Base-by-base conservation (phyloP, 2,329 filamentous ascomycete species). In the Xylogone sp. region DNA sequence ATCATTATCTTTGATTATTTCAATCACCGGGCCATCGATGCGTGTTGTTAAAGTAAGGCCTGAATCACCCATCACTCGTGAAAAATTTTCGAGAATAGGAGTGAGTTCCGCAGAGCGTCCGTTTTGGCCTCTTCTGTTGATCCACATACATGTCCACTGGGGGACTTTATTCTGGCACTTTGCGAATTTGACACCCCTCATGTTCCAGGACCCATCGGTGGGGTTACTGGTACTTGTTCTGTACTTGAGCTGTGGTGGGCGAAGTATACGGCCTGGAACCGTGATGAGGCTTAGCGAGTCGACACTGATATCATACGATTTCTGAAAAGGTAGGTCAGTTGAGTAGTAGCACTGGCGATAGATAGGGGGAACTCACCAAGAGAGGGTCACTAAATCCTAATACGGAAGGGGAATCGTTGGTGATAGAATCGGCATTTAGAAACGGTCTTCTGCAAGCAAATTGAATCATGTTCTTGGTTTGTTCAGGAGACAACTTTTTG, bases 381-480 rank as follows among this genome's bases (percentile, higher is more conserved):
- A 78, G 70, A 1, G 65, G 53, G 39, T 72, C 73, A 2, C 69
- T 61, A 2, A 89, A 73, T 3, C 78, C 76, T 21, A 92, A 72
- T 5, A 81, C 69, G n/a, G 70, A 54, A 13, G 83, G 74, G 3
- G 80, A 84, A 5, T 75, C 72, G 0, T 65, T 75, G 1, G 76
- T 75, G 58, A 92, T 85, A 0, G 83, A 86, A 1, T 73, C 62
- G 0, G 86, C 87, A 54, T 92, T 93, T 8, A 75, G 69, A 1
- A 75, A 74, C 0, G 88, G 87, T 0, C 70, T 69, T 2, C 85
- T 79, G 52, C 85, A 87, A 1, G 88, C 85, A 63, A 89, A 88
- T 1, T 71, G 68, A 39, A 92, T 81, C 87, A 93, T 91, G 1
- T 70, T 62, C 0, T 77, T 73, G 0, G 85, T 87, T 62, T 91